Base-by-base conservation (phyloP, 306 rosid species). In the Lotus japonicus region DNA sequence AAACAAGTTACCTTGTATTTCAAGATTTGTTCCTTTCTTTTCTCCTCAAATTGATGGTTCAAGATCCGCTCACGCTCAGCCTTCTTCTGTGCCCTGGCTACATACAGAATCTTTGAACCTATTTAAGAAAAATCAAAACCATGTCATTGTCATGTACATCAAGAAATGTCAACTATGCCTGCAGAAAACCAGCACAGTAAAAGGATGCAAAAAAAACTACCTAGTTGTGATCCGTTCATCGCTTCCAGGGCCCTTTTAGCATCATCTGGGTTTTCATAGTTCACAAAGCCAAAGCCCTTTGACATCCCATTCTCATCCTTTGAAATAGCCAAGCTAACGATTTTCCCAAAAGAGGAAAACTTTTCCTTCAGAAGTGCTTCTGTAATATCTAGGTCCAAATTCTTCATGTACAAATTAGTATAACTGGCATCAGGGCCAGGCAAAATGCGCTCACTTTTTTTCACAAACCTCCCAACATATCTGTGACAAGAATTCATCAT, bases 31-130 rank as follows among this genome's bases (percentile, higher is more conserved):
- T 87, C 95, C 80, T 79, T 85, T 12, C 95, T 85, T 73, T 92
- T 87, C 79, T 89, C 95, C 85, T 89, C 96, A 38, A 81, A 85
- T 46, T 82, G 89, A 54, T 48, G 79, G 45, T 75, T 83, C 80
- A 92, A 76, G 64, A 89, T 66, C 72, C 81, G 95, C 81, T 85
- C 84, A 7, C 96, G 98, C 77, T 92, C 98, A 5, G 88, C 82
- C 85, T 81, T 87, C 80, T 87, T 92, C 66, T 89, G 96, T 69
- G 95, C 98, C 84, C 90, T 83, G 42, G 92, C 90, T 52, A 87
- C 96, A 61, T 87, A 92, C 17, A 92, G 87, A 81, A 64, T 58
- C 86, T 85, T 84, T 64, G 96, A 86, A 68, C 95, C 96, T 92
- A 78, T 64, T 74, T 35, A 62, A 49, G 28, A 71, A 23, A 79